Evolutionary conservation across 768 basidiomycete species (phyloP), one percentile per base, ranked within the genome.

Genomic region (Lactarius sanguifluus): DNA sequence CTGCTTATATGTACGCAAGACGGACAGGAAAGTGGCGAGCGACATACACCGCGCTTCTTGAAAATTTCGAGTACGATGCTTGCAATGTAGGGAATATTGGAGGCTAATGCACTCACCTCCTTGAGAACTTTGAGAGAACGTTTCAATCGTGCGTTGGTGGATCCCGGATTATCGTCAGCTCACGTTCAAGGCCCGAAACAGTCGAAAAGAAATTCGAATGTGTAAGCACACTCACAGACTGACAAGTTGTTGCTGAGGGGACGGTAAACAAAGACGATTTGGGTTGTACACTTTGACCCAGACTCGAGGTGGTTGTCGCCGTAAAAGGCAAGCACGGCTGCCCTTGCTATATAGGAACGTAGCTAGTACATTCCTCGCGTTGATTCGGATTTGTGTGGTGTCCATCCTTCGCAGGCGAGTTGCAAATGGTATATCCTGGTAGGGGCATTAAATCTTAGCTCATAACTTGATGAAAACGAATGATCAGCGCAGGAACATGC

Each of bases 401-500:
- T 12, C 7, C 50, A 25, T 50, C 47, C 13, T 50, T 25, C 23
- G 5, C 13, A 50, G 50, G 13, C 23, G 23, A 7, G 23, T 50
- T 15, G 50, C 3, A 50, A 7, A 65, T 65, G 65, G 10, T 12
- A 16, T 61, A 52, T 41, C 61, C 65, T 23, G 57, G 65, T 66
- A 57, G 40, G 56, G 28, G 32, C 43, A 4, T 32, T 0, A 50
- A 41, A 34, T 5, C n/a, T 9, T 15, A 38, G 7, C 47, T 52
- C 23, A 40, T 40, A 16, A 3, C 13, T 13, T 15, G 5, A 38
- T 38, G 12, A 12, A 38, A 4, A 52, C 9, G 30, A 5, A 10
- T 28, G 10, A n/a, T 32, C 63, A 86, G 86, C 86, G 18, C 78
- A 76, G 57, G 75, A 80, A 23, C 87, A 90, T 72, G 81, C 79